Percentiles rank a stretch among this genome's conserved stretches.
phyloP scores from a whole-genome alignment of 257 asterid species.

The Ajuga chamaepitys region DNA sequence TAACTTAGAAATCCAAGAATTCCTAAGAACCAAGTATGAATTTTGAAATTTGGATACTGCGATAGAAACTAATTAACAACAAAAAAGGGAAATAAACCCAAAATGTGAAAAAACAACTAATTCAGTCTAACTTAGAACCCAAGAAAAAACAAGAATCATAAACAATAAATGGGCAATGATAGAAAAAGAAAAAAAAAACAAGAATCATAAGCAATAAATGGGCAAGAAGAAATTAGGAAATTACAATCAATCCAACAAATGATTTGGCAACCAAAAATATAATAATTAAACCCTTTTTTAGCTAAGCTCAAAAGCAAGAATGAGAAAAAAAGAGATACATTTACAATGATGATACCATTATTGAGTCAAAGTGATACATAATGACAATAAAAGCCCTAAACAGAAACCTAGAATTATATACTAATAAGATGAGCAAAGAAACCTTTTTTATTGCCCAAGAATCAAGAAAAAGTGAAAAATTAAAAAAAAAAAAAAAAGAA shows the following conservation, averaged over 20 bases:
- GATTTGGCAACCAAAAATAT: slow-evolving; percentile 14
- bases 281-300: slow-evolving; percentile 16
- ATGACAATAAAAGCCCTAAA: background rate
- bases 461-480: slow-evolving; percentile 17
- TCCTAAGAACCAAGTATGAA: too few relatives aligned
- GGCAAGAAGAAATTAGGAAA: slow-evolving; percentile 12
- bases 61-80: too few relatives aligned
- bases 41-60: too few relatives aligned
- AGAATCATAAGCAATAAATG: background rate
- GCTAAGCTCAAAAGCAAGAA: slow-evolving; percentile 22
- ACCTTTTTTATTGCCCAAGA: slow-evolving; percentile 21
- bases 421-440: slow-evolving; percentile 4
- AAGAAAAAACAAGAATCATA: too few relatives aligned
- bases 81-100: too few relatives aligned
- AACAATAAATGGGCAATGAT: too few relatives aligned
- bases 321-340: background rate
- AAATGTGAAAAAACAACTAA: too few relatives aligned
- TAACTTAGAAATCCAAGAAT: background rate
- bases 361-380: slow-evolving; percentile 3
- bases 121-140: too few relatives aligned
- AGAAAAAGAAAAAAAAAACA: too few relatives aligned
- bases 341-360: slow-evolving; percentile 13
- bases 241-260: slow-evolving; percentile 21
- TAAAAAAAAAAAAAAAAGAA: background rate
- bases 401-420: slow-evolving; percentile 12